phyloP scores from a whole-genome alignment of 768 basidiomycete species.

The Hortiboletus campestris region DNA sequence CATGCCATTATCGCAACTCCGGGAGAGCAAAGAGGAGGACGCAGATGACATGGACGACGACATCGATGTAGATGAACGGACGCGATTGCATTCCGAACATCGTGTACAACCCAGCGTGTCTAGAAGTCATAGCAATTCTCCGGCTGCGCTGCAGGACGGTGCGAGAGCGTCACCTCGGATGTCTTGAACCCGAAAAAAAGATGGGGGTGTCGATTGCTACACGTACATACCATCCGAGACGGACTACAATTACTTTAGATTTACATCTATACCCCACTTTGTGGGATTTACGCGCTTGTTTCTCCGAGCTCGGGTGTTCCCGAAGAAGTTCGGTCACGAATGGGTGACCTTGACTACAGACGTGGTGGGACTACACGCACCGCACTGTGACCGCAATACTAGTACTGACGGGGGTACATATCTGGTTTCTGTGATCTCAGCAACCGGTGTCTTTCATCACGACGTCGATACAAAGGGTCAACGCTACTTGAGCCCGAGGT shows the following conservation, averaged over 20 bases:
- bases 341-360: too few species aligned
- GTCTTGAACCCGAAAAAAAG: constrained; percentile 10
- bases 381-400: too few species aligned
- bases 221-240: constrained; percentile 16
- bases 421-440: neutral
- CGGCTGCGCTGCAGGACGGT: constrained; percentile 34
- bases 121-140: constrained; percentile 57
- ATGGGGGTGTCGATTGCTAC: neutral
- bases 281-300: constrained; percentile 13
- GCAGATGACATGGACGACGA: constrained; percentile 44
- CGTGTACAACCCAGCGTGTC: constrained; percentile 35
- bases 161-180: constrained; percentile 19
- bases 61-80: constrained; percentile 47
- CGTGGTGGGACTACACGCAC: neutral
- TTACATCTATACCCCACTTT: constrained; percentile 21
- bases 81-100: constrained; percentile 29
- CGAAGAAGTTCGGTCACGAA: neutral
- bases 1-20: constrained; percentile 59
- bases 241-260: constrained; percentile 31
- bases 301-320: constrained; percentile 11
- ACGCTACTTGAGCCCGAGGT: neutral
- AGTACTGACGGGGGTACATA: neutral
- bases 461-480: neutral
- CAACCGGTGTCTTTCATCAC: neutral
- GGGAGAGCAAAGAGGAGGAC: constrained; percentile 64